Evolutionary conservation across 345 rosid genomes (phyloP), one percentile per base, ranked within the genome.

Genomic region (Pugionium cornutum): DNA sequence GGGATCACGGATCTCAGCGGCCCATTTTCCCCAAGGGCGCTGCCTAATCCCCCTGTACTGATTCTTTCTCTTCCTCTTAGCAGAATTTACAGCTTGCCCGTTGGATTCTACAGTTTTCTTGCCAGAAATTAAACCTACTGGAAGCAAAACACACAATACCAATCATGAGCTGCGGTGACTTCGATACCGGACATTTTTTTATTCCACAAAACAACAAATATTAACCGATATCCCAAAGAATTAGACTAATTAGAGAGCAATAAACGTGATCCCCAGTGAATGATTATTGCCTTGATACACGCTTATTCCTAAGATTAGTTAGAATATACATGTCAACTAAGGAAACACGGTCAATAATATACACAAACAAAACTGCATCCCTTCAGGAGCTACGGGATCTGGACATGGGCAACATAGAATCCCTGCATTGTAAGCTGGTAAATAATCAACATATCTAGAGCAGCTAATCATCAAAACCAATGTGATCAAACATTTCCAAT

Each of bases 11-110:
- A 89, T 92, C 84, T 92, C 98, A 65, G 98, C 98, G 11, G 98
- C 98, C 98, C 98, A 92, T 77, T 89, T 92, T 0, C 98, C 98
- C 98, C 97, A 92, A 18, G 98, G 97, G 0, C 98, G 98, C 78
- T 89, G 98, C 74, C 98, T 75, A 32, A 92, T 89, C 46, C 98
- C 98, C 9, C 98, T 76, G 44, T 82, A 92, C 69, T 83, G 96
- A 68, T 86, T 92, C 87, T 92, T 92, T 66, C 98, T 87, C 89
- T 88, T 89, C 67, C 91, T 84, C 76, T 80, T 88, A 2, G 81
- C 75, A 29, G 86, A 81, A 48, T 79, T 87, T 81, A 89, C 96
- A 40, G 87, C 86, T 75, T 78, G 85, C 30, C 82, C 84, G 52
- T 54, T 71, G 59, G 71, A 77, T 64, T 79, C 91, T 66, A 59